Percentiles rank a stretch among this genome's conserved stretches.
phyloP scores from a whole-genome alignment of 2,329 filamentous ascomycete genomes.

The Raffaelea ambrosiae region DNA sequence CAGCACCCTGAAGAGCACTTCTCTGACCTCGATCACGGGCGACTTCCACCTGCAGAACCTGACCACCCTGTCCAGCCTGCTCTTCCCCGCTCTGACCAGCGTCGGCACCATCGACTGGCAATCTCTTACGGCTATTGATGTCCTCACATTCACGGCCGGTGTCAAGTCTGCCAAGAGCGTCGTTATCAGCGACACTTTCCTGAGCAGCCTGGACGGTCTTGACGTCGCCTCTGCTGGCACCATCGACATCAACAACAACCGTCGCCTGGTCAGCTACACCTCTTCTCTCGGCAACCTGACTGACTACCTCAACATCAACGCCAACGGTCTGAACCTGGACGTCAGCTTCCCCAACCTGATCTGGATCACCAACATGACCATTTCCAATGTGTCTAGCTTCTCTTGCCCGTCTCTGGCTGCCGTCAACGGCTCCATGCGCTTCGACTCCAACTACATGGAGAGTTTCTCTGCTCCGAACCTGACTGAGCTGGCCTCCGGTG shows the following conservation, averaged over 20 bases:
- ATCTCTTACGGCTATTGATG: slow-evolving; percentile 55
- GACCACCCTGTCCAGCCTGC: slow-evolving; percentile 59
- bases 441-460: slow-evolving; percentile 70
- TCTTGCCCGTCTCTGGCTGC: slow-evolving; percentile 61
- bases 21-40: slow-evolving; percentile 58
- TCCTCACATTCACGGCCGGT: slow-evolving; percentile 35
- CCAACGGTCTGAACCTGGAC: slow-evolving; percentile 67
- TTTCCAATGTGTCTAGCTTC: slow-evolving; percentile 71
- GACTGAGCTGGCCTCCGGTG: slow-evolving; percentile 52
- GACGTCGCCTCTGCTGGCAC: slow-evolving; percentile 63
- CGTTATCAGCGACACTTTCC: slow-evolving; percentile 76
- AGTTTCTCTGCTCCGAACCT: slow-evolving; percentile 60
- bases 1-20: slow-evolving; percentile 50
- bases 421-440: slow-evolving; percentile 72
- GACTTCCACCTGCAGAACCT: slow-evolving; percentile 62
- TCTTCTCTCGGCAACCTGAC: slow-evolving; percentile 73
- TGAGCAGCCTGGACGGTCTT: slow-evolving; percentile 71
- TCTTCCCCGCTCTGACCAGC: slow-evolving; percentile 54
- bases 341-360: slow-evolving; percentile 70
- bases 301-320: slow-evolving; percentile 60
- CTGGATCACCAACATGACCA: slow-evolving; percentile 71
- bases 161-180: slow-evolving; percentile 62
- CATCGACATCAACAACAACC: slow-evolving; percentile 88
- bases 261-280: slow-evolving; percentile 63
- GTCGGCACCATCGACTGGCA: slow-evolving; percentile 63